phyloP scores from a whole-genome alignment of 2,329 filamentous ascomycete species.

The Fusarium hainanense region DNA sequence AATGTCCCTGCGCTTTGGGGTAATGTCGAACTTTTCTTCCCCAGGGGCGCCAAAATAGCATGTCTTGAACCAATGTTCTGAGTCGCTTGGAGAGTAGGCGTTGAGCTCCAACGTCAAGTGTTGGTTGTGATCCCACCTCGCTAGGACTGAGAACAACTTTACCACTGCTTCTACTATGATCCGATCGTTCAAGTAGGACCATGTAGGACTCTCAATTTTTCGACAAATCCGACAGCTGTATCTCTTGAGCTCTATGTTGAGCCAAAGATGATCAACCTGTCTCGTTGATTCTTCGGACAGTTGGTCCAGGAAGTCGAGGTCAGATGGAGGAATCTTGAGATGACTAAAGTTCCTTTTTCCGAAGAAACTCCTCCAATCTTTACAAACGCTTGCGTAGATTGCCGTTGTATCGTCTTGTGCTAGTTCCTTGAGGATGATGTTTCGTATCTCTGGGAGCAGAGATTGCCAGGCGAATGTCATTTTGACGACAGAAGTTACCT shows the following conservation, averaged over 20 bases:
- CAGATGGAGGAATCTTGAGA: not conserved
- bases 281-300: not conserved
- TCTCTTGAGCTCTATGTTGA: conserved; percentile 24
- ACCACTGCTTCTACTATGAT: conserved; percentile 4
- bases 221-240: conserved; percentile 19
- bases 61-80: conserved; percentile 27
- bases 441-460: not conserved
- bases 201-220: not conserved
- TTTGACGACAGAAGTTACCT: not conserved
- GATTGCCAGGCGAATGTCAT: not conserved
- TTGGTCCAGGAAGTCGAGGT: not conserved
- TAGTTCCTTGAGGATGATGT: not conserved
- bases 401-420: not conserved
- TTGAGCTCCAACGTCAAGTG: conserved; percentile 12
- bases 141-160: conserved; percentile 14
- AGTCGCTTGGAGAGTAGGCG: conserved; percentile 28
- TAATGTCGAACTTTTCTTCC: not conserved
- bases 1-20: not conserved
- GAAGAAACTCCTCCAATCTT: not conserved
- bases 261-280: conserved; percentile 16
- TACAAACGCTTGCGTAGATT: not conserved
- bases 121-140: not conserved
- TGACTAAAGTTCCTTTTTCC: not conserved
- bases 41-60: conserved; percentile 25
- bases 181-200: not conserved